phyloP scores from a whole-genome alignment of 768 basidiomycete species.

The Cyclocybe cylindracea region DNA sequence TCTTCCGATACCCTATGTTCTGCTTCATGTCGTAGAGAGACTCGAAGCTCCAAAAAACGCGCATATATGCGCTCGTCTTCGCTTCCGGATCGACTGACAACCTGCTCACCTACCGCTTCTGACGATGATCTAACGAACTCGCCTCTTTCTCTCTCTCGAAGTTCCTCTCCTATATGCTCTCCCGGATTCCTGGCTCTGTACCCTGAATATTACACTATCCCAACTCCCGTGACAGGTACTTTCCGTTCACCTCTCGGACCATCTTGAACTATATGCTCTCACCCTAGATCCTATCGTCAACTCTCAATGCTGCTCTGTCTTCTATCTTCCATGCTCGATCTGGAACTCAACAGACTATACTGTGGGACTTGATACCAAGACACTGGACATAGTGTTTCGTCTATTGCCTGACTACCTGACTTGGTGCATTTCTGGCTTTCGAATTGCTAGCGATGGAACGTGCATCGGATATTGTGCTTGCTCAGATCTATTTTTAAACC shows the following conservation, averaged over 20 bases:
- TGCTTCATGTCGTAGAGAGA: neutral
- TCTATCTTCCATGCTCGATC: neutral
- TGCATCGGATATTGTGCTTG: slow-evolving; percentile 16
- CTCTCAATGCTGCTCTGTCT: too few species aligned
- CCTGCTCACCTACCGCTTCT: neutral
- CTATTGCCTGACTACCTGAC: slow-evolving; percentile 6
- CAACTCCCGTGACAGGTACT: neutral
- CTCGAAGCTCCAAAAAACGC: neutral
- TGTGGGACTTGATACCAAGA: neutral
- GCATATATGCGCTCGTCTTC: slow-evolving; percentile 11
- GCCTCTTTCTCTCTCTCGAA: slow-evolving; percentile 13
- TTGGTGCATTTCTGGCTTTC: slow-evolving; percentile 20
- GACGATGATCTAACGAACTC: neutral
- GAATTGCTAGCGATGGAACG: slow-evolving; percentile 19
- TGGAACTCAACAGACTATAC: neutral
- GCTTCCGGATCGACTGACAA: neutral
- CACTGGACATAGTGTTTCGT: neutral
- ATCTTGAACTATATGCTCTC: neutral
- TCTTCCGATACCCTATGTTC: slow-evolving; percentile 1
- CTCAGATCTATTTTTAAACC: neutral
- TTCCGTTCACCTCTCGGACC: neutral
- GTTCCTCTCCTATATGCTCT: slow-evolving; percentile 12
- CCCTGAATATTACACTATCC: neutral
- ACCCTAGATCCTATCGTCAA: too few species aligned
- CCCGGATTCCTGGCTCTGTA: neutral